Base-by-base conservation (phyloP, 495 filamentous ascomycete genomes). In the Talaromyces thailandensis region DNA sequence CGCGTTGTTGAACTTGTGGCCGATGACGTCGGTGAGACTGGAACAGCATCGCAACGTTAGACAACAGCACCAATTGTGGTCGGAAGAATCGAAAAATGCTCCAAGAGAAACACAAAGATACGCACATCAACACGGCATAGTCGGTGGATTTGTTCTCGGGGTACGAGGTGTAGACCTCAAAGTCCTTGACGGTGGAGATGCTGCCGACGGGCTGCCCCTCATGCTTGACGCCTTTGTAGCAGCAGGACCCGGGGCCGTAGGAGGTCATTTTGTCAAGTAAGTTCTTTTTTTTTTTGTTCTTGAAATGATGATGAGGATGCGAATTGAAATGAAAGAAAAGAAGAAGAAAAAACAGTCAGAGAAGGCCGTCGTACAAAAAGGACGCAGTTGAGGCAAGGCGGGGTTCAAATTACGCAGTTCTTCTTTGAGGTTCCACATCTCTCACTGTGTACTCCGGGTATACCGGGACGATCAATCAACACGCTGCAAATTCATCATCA, bases 1-100 rank as follows among this genome's bases (percentile, higher is more conserved):
- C 69, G 83, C 78, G 76, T 95, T 95, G 71, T 83, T 76, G 79
- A 84, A 91, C 12, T 43, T 37, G 31, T 60, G 58, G 9, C 58
- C 58, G 31, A 60, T 24, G 24, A 60, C 35, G 26, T 60, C 58
- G 40, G 58, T 60, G 23, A 60, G 40, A 24, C 58, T 60, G n/a
- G 16, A 16, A n/a, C 14, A 43, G 11, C 35, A 9, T 40, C 14
- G 35, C 35, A 40, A 37, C 35, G 35, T 40, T 40, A 40, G 35
- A 40, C 35, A 40, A 40, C 35, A 40, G 14, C 35, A 40, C 35
- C 35, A 16, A 40, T 16, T 40, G 35, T 16, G 35, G 1, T 40
- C 14, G 35, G 35, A 40, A 16, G 16, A 40, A 4, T 40, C 35
- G 35, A 14, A 40, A 40, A 40, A 14, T 40, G 14, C 0, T 35